Base-by-base conservation (phyloP, 345 rosid species). In the Mercurialis annua region DNA sequence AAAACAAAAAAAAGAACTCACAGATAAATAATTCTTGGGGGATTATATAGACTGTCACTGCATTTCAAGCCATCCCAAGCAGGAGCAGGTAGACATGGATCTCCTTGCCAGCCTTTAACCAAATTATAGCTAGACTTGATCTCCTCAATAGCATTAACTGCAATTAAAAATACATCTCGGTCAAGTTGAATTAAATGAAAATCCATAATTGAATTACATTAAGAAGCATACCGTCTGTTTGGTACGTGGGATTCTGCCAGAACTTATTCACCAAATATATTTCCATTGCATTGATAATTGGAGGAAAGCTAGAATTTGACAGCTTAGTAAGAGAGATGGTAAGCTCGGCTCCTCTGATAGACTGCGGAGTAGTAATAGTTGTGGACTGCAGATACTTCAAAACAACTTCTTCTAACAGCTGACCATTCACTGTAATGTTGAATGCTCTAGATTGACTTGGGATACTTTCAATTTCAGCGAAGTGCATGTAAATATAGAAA, bases 61-160 rank as follows among this genome's bases (percentile, higher is more conserved):
- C 78, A 74, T 36, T 62, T 62, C 44, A 78, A 53, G 42, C 78
- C 81, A 58, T 71, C 55, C 81, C 81, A 78, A 34, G 75, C 21
- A 10, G 40, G 9, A 9, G 1, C 3, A 15, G 81, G 75, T 5
- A 10, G 36, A 48, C 81, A 72, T 11, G 77, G 78, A 55, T 78
- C 81, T 44, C 78, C 78, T 52, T 74, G 78, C 81, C 81, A 78
- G 8, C 29, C 71, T 69, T 40, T 30, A 34, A 1, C 44, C 53
- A 67, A 58, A 0, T 16, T 31, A 46, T 78, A 78, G 47, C 8
- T 63, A 21, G 24, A 59, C 70, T 71, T 78, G 42, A 78, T 59
- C 0, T 67, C 68, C 78, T 66, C 64, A 48, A 78, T 74, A 20
- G 81, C 73, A 17, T 31, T 48, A 42, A 70, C 78, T 74, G 51